These are phyloP conservation scores for Solanum stenotomum DNA, from an alignment of 257 asterid genomes.

Conservation along the genomic window DNA sequence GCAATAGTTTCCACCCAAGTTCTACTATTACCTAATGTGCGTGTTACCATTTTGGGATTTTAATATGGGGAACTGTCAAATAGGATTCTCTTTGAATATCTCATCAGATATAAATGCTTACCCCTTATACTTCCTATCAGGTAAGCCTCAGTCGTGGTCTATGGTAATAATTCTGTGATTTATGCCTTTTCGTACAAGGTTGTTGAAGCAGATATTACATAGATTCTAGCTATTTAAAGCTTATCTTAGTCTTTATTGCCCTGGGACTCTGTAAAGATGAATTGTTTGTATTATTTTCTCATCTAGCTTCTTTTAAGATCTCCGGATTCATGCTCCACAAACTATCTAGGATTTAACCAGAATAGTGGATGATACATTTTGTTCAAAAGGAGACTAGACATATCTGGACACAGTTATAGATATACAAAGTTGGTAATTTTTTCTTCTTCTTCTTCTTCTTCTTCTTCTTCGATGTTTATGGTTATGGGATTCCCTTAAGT, in stretches of 20 bases:
- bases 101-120: not conserved
- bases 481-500: not conserved
- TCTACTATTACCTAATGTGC: not conserved
- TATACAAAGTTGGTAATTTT: not conserved
- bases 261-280: not conserved
- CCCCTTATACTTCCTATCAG: not conserved
- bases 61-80: not conserved
- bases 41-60: not conserved
- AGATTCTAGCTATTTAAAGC: not conserved
- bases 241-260: not conserved
- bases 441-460: not conserved
- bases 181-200: not conserved
- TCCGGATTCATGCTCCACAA: not conserved
- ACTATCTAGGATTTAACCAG: not conserved
- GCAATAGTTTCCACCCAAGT: not conserved
- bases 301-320: not conserved
- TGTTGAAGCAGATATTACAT: not conserved
- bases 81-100: not conserved
- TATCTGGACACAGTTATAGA: not conserved
- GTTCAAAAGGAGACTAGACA: not conserved
- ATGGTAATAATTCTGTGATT: not conserved
- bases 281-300: not conserved
- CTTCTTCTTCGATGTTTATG: not conserved
- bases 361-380: not conserved
- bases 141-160: not conserved